These are phyloP conservation scores for Andrographis paniculata DNA, from an alignment of 305 asterid species.

Conservation along the genomic window DNA sequence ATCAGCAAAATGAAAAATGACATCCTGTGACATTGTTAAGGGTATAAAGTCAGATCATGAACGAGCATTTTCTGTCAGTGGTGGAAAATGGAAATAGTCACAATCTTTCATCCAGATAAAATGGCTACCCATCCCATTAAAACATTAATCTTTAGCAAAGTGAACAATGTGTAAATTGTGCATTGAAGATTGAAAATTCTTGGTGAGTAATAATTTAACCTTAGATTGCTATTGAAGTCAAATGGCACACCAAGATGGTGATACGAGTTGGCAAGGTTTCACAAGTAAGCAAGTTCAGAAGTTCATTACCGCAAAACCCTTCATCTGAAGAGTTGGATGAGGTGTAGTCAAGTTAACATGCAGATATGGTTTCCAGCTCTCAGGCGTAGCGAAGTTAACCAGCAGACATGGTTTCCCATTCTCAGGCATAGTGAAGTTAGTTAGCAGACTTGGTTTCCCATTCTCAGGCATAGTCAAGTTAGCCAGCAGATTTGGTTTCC, in stretches of 20 bases:
- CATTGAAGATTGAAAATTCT: conserved; percentile 15
- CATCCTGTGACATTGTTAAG: conserved; percentile 16
- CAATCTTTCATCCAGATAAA: conserved; percentile 2
- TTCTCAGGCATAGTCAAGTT: conserved; percentile 27
- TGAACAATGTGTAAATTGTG: conserved; percentile 7
- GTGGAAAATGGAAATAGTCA: conserved; percentile 8
- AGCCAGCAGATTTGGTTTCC: conserved; percentile 22
- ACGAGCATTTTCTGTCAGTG: conserved; percentile 9
- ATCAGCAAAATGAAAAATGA: conserved; percentile 16
- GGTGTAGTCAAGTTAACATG: conserved; percentile 34
- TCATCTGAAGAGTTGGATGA: conserved; percentile 28
- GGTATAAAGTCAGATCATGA: conserved; percentile 1
- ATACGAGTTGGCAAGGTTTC: conserved; percentile 9
- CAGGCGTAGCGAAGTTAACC: conserved; percentile 29
- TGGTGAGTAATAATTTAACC: conserved; percentile 14
- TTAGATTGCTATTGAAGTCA: conserved; percentile 6
- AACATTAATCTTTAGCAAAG: conserved; percentile 5
- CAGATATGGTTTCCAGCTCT: conserved; percentile 16
- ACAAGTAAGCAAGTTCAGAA: conserved; percentile 14
- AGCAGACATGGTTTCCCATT: conserved; percentile 19
- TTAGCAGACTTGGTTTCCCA: conserved; percentile 20
- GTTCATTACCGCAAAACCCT: conserved; percentile 45
- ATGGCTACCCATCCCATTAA: conserved; percentile 3
- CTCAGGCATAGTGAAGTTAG: conserved; percentile 29
- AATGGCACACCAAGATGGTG: conserved; percentile 4